Evolutionary conservation across 192 early-diverging fungal species (phyloP), one percentile per base, ranked within the genome.

Genomic region (Coemansia sp.): DNA sequence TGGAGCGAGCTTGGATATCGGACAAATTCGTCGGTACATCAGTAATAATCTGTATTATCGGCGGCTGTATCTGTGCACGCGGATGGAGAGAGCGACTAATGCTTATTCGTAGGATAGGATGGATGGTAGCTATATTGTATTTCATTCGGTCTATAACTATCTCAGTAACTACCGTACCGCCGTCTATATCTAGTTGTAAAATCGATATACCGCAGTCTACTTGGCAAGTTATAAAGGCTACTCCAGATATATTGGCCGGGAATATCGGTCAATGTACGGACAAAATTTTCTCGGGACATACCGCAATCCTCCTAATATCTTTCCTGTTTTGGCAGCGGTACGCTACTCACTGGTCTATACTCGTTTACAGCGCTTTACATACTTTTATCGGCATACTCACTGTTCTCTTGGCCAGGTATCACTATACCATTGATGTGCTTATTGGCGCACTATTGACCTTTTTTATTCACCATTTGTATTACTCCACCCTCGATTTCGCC

Each of bases 201-300:
- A 83, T 86, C 9, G 46, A 69, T 16, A 41, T 60, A 5, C 68
- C 87, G n/a, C 70, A 83, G 71, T 70, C 76, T 10, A 73, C 72
- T 11, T 78, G 78, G 72, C 71, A 86, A 10, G 77, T 85, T 1
- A 75, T 88, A 34, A 66, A 62, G 43, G 81, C 84, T 31, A 77
- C 83, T 20, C 76, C 85, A 0, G 68, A 85, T 13, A 82, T 86
- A 13, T 62, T 88, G 52, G 83, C 85, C 8, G 86, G 87, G 2
- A 64, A 74, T 8, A 76, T 76, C 10, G 78, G 85, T 39, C 84
- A 86, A 47, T 90, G 89, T 74, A 87, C 87, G 5, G 86, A 90
- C 78, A 87, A 87, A 71, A 86, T 90, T n/a, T 90, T 87, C 41
- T 88, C 87, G 3, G 89, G 89, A 9, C 89, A 90, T 73, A 88